Conservation (phyloP, 1,139 yeast genomes). For the Arxiozyma telluris region DNA sequence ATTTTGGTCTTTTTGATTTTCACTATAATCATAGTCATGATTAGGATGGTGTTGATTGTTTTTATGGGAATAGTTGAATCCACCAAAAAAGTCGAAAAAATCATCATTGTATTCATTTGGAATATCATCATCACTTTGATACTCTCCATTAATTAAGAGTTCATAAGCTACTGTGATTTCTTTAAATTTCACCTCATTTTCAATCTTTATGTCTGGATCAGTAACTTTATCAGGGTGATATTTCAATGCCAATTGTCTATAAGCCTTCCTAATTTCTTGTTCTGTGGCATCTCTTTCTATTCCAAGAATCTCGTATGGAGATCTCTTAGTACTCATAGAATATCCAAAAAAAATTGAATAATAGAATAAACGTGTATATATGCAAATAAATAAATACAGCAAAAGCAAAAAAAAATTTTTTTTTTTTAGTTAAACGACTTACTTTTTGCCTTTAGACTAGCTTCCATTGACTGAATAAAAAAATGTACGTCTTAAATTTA, state of each 20-base stretch:
- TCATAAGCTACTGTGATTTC: conserved; percentile 75
- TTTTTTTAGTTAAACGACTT: background rate
- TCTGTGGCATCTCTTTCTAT: conserved; percentile 53
- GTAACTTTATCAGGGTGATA: conserved; percentile 78
- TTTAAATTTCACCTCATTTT: conserved; percentile 65
- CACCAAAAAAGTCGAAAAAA: conserved; percentile 12
- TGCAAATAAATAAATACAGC: too few relatives aligned
- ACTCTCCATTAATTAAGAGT: conserved; percentile 53
- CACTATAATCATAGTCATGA: background rate
- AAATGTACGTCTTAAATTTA: too few relatives aligned
- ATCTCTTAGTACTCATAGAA: conserved; percentile 18
- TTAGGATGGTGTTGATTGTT: background rate
- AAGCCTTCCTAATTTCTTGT: conserved; percentile 66
- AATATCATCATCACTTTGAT: conserved; percentile 52
- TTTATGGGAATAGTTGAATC: background rate
- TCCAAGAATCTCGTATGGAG: conserved; percentile 59
- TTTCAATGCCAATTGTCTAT: conserved; percentile 60
- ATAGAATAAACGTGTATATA: too few relatives aligned
- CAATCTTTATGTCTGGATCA: conserved; percentile 50
- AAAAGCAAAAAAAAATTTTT: too few relatives aligned
- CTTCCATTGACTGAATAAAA: background rate
- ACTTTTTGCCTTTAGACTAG: background rate
- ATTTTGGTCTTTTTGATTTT: conserved; percentile 23
- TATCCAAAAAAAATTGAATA: too few relatives aligned
- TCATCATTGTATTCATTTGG: conserved; percentile 21